Percentiles rank a stretch among this genome's conserved stretches.
Evolutionary conservation across 129 eudicot genomes (phyloP).

Genomic region (Sambucus nigra): DNA sequence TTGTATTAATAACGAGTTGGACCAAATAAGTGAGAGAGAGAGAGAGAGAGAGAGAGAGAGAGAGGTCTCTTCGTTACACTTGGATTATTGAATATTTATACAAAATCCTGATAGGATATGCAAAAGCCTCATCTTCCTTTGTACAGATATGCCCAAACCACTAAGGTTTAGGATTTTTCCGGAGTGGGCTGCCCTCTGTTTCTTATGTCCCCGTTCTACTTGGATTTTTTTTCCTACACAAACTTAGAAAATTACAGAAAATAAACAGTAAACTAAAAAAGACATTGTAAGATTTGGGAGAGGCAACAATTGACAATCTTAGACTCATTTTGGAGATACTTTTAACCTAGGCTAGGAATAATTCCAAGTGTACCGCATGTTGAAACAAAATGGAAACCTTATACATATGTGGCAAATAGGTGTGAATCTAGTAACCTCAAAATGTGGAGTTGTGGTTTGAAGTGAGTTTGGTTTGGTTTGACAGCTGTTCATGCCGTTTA

Average conservation of each 20-base stretch:
- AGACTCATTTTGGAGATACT: neutral
- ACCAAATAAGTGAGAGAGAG: slow-evolving; percentile 9
- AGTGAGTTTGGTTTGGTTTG: no score
- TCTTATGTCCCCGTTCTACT: neutral
- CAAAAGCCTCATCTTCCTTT: slow-evolving; percentile 65
- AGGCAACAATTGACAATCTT: neutral
- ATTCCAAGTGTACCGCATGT: no score
- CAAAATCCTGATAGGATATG: neutral
- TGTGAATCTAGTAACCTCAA: no score
- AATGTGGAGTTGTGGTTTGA: no score
- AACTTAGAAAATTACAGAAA: neutral
- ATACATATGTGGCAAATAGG: no score
- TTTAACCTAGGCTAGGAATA: no score
- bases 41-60: slow-evolving; percentile 1
- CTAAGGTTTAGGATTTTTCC: slow-evolving; percentile 20
- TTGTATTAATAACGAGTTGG: slow-evolving; percentile 13
- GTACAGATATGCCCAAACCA: slow-evolving; percentile 30
- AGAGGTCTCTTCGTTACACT: neutral
- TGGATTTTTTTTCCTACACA: slow-evolving; percentile 8
- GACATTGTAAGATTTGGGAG: no score
- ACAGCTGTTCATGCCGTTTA: no score
- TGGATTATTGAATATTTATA: neutral
- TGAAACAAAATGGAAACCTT: no score
- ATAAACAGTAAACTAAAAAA: no score
- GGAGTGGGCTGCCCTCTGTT: slow-evolving; percentile 57